Base-by-base conservation (phyloP, 169 alveolate genomes). In the Cryptosporidium ubiquitum region DNA sequence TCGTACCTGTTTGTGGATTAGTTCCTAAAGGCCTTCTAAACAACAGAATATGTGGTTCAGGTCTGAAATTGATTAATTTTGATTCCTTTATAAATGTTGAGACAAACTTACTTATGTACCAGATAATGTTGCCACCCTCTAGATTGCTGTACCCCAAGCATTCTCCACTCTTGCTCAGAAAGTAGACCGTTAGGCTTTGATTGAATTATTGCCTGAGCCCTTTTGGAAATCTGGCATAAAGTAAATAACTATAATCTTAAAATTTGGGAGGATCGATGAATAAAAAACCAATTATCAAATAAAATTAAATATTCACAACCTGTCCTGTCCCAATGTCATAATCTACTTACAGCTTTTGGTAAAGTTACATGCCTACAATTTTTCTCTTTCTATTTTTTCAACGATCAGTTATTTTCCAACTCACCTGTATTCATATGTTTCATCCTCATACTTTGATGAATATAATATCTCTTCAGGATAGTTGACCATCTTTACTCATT, bases 1-100 rank as follows among this genome's bases (percentile, higher is more conserved):
- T 64, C 75, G 23, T 79, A 79, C 98, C 98, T 33, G 98, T 96
- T 35, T 75, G 84, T 6, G 98, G 98, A 85, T 96, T 96, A n/a
- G 98, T 96, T 16, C 97, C 98, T 33, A 91, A 57, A 12, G 97
- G 97, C 69, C 99, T 94, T 92, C 98, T 94, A 91, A 96, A 96
- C 0, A 96, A 93, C 49, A 96, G 89, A 84, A 96, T 96, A 74
- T 95, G 97, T 6, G 99, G 99, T 84, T 96, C 99, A 0, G 98
- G 98, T 71, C 94, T 91, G 14, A 51, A 68, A 37, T 68, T n/a
- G 33, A 26, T 70, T 51, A 20, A 5, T 31, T 64, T 55, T 68
- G 73, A 23, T 23, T 5, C 47, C 39, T 84, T 20, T 23, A 6
- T 37, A 18, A 47, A 33, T 31, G 51, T 51, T 23, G 26, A n/a